Evolutionary conservation across 2,329 filamentous ascomycete genomes (phyloP), one percentile per base, ranked within the genome.

Genomic region (Clonostachys chloroleuca): DNA sequence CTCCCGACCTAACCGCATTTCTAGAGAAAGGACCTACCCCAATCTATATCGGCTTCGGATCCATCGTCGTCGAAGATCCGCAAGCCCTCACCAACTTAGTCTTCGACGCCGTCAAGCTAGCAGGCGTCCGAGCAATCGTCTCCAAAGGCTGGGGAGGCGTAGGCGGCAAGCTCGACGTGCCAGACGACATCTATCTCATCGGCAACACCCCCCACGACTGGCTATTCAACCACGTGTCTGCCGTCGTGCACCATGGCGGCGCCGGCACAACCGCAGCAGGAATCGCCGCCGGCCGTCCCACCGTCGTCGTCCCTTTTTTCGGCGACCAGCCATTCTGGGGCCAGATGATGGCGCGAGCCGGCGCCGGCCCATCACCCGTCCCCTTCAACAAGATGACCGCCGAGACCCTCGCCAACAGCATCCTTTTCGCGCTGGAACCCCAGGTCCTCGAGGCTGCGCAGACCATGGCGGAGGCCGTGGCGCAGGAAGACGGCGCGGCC

Each of bases 281-380:
- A 2, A 67, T 86, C 10, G 77, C 78, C 47, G 76, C 71, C 44
- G 82, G 74, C 1, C 75, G 72, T 40, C 82, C 82, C 0, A 84
- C 82, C 2, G 78, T 84, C 59, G 78, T 86, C 18, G 78, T 86
- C 0, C 82, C 82, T 0, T 86, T 86, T 64, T 86, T 86, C 51
- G 82, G 82, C 9, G 83, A 65, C 44, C 70, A 73, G 51, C 67
- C 67, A 13, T 73, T 72, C 49, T 73, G 70, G 69, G 68, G 65
- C 10, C 54, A 61, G 12, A 71, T 72, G 67, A 59, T 72, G 2
- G 59, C 60, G 3, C 54, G 55, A 24, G 67, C 67, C 4, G 68
- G 68, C n/a, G 70, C 68, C 5, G 70, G 70, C 4, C 68, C 67
- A 9, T 44, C 59, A 14, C 62, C 68, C 0, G 62, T 69, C 7